These are phyloP conservation scores for Colletotrichum somersetense DNA, from an alignment of 2,329 filamentous ascomycete genomes.

Conservation along the genomic window DNA sequence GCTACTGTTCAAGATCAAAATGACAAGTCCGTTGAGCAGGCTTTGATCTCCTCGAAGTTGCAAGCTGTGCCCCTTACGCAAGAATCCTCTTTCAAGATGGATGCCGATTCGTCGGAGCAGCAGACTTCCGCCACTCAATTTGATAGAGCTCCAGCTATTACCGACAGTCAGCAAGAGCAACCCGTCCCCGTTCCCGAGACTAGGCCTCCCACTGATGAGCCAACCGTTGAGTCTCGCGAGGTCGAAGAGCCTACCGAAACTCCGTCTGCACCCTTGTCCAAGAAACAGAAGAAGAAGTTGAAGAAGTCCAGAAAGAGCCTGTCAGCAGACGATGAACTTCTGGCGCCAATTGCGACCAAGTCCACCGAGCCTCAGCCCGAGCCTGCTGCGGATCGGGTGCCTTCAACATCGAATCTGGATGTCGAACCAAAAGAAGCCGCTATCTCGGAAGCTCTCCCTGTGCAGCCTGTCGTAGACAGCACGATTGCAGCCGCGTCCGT, in stretches of 20 bases:
- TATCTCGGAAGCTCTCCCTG: not conserved
- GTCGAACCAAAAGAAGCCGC: not conserved
- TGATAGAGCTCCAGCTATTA: too few species aligned
- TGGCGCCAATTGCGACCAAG: slow-evolving; percentile 3
- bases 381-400: not conserved
- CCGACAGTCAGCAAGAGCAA: not conserved
- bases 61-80: not conserved
- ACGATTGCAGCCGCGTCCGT: not conserved
- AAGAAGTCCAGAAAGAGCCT: slow-evolving; percentile 41
- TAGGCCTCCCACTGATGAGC: slow-evolving; percentile 8
- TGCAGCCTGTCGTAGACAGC: slow-evolving; percentile 13
- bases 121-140: not conserved
- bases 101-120: not conserved
- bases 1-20: not conserved
- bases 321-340: slow-evolving; percentile 35
- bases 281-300: slow-evolving; percentile 45
- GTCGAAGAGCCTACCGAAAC: slow-evolving; percentile 2
- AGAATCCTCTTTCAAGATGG: not conserved
- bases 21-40: not conserved
- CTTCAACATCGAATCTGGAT: not conserved
- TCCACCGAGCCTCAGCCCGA: slow-evolving; percentile 18
- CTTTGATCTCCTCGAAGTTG: not conserved
- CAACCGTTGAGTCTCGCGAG: not conserved
- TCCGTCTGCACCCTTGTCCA: slow-evolving; percentile 30
- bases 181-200: not conserved